Evolutionary conservation across 1,139 yeast genomes (phyloP).

Genomic region (Hanseniaspora sp.): DNA sequence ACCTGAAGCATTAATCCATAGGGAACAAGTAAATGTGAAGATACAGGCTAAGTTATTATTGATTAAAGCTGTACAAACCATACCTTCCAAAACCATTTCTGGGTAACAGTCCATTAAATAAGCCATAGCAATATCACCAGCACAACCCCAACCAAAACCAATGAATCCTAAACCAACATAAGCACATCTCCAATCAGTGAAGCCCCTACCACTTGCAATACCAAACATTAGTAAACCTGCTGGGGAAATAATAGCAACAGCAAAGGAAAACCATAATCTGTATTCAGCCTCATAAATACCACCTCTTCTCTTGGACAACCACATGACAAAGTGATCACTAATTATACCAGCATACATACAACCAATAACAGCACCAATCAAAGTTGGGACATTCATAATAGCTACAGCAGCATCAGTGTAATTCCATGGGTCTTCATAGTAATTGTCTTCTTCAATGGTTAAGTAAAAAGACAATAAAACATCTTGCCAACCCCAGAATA

Average conservation of each 20-base stretch:
- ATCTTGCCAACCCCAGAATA: constrained; percentile 78
- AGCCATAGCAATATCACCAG: constrained; percentile 64
- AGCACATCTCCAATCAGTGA: constrained; percentile 47
- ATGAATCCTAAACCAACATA: constrained; percentile 58
- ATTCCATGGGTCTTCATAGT: constrained; percentile 60
- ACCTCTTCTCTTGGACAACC: constrained; percentile 59
- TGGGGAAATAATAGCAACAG: constrained; percentile 62
- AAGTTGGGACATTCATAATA: constrained; percentile 69
- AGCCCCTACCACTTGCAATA: constrained; percentile 57
- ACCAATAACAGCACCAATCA: constrained; percentile 73
- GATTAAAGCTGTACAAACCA: constrained; percentile 76
- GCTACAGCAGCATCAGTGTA: constrained; percentile 69
- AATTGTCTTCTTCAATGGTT: constrained; percentile 66
- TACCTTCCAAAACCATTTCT: constrained; percentile 66
- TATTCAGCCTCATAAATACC: constrained; percentile 75
- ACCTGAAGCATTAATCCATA: constrained; percentile 60
- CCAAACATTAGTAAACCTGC: constrained; percentile 71
- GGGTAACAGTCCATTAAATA: constrained; percentile 65
- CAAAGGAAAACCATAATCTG: constrained; percentile 58
- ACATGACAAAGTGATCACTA: constrained; percentile 63
- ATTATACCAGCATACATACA: constrained; percentile 66
- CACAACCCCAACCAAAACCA: constrained; percentile 65
- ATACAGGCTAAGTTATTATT: constrained; percentile 68
- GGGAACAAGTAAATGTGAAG: constrained; percentile 67
- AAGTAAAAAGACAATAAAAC: constrained; percentile 70